phyloP scores from a whole-genome alignment of 768 basidiomycete genomes.

The Cantharellus anzutake region DNA sequence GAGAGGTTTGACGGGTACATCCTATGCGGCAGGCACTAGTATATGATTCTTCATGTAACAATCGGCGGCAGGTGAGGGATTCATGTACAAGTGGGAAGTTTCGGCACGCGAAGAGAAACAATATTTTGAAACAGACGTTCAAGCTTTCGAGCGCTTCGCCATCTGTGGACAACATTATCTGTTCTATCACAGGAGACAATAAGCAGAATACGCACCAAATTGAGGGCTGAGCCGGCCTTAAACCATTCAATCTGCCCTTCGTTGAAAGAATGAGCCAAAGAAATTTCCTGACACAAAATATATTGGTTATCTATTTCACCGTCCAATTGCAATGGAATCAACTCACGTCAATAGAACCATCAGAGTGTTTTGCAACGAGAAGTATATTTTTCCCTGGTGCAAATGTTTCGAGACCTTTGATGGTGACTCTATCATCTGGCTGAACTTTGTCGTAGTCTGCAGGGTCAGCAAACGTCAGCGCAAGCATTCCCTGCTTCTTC shows the following conservation, averaged over 20 bases:
- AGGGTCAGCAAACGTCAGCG: conserved; percentile 78
- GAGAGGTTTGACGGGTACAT: conserved; percentile 61
- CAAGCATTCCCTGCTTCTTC: conserved; percentile 99
- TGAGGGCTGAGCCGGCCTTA: conserved; percentile 90
- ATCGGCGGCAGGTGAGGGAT: not conserved
- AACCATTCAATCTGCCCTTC: conserved; percentile 97
- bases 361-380: conserved; percentile 59
- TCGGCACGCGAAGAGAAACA: too few relatives aligned
- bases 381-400: conserved; percentile 85
- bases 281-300: conserved; percentile 30
- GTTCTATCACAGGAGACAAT: not conserved
- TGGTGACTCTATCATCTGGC: conserved; percentile 75
- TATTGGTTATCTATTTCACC: not conserved
- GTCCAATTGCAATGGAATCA: conserved; percentile 9
- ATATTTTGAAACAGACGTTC: too few relatives aligned
- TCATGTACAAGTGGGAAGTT: not conserved
- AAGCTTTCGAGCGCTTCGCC: conserved; percentile 28
- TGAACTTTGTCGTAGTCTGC: conserved; percentile 88
- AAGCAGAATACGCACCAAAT: conserved; percentile 32
- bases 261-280: conserved; percentile 87
- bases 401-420: conserved; percentile 75
- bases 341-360: conserved; percentile 52
- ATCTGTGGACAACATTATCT: conserved; percentile 23
- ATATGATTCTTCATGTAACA: not conserved
- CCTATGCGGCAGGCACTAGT: not conserved